phyloP scores from a whole-genome alignment of 768 basidiomycete genomes.

The Auricularia sp. region DNA sequence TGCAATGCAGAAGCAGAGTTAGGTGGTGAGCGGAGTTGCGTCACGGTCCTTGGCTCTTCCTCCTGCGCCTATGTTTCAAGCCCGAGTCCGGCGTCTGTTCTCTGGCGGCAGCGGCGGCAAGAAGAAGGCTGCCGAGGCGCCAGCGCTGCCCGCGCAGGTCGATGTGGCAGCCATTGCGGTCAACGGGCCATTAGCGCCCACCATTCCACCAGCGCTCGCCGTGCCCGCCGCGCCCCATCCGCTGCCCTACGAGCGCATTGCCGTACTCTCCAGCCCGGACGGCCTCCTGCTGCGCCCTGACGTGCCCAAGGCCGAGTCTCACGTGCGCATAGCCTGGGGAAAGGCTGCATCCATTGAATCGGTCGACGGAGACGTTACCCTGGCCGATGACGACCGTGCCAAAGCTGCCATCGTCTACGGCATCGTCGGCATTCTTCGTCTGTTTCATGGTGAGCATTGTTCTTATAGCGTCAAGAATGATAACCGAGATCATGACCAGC shows the following conservation, averaged over 20 bases:
- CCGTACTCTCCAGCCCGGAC: constrained; percentile 44
- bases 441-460: constrained; percentile 53
- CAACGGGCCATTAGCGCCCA: background rate
- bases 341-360: constrained; percentile 47
- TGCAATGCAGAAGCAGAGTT: too few species aligned
- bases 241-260: constrained; percentile 58
- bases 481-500: constrained; percentile 30
- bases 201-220: constrained; percentile 50
- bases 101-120: background rate
- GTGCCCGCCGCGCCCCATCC: constrained; percentile 69
- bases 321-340: constrained; percentile 52
- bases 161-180: background rate
- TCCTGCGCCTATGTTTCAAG: background rate
- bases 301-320: constrained; percentile 22
- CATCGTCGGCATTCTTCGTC: constrained; percentile 61
- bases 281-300: constrained; percentile 65
- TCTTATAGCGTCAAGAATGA: constrained; percentile 5
- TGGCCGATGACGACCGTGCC: constrained; percentile 21
- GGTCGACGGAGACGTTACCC: constrained; percentile 22
- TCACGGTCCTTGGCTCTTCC: too few species aligned
- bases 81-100: background rate
- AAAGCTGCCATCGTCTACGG: constrained; percentile 60
- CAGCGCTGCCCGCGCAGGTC: background rate
- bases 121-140: background rate
- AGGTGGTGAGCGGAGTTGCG: too few species aligned